These are phyloP conservation scores for Trichoderma sp. DNA, from an alignment of 2,329 filamentous ascomycete species.

Conservation along the genomic window DNA sequence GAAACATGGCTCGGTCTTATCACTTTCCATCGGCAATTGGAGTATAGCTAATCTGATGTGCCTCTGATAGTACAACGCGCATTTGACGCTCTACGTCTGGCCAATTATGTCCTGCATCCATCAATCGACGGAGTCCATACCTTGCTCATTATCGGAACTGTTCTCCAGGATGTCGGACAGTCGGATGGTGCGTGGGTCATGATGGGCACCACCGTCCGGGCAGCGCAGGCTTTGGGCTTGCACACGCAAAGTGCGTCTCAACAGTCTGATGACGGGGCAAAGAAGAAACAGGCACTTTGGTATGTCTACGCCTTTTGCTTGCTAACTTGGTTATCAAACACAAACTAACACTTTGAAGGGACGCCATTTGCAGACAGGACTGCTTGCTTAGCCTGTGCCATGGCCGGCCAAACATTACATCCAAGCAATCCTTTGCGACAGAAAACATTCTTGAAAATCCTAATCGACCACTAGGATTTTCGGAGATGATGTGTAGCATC, in stretches of 20 bases:
- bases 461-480: not conserved
- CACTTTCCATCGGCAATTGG: no score
- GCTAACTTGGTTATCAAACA: not conserved
- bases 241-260: not conserved
- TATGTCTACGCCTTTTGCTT: not conserved
- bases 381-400: slow-evolving; percentile 13
- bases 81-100: slow-evolving; percentile 13
- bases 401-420: slow-evolving; percentile 7
- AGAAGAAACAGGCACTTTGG: slow-evolving; percentile 1
- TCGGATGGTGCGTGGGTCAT: slow-evolving; percentile 16
- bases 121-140: slow-evolving; percentile 1
- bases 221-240: slow-evolving; percentile 14
- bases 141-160: slow-evolving; percentile 9
- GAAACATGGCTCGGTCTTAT: not conserved
- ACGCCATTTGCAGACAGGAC: slow-evolving; percentile 6
- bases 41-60: not conserved
- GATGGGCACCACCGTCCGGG: slow-evolving; percentile 7
- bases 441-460: not conserved
- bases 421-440: not conserved
- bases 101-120: slow-evolving; percentile 12
- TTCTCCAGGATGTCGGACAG: slow-evolving; percentile 16
- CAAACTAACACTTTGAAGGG: not conserved
- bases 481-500: not conserved
- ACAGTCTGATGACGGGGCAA: not conserved
- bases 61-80: not conserved